phyloP scores from a whole-genome alignment of 345 rosid genomes.

The Odontarrhena argentea region DNA sequence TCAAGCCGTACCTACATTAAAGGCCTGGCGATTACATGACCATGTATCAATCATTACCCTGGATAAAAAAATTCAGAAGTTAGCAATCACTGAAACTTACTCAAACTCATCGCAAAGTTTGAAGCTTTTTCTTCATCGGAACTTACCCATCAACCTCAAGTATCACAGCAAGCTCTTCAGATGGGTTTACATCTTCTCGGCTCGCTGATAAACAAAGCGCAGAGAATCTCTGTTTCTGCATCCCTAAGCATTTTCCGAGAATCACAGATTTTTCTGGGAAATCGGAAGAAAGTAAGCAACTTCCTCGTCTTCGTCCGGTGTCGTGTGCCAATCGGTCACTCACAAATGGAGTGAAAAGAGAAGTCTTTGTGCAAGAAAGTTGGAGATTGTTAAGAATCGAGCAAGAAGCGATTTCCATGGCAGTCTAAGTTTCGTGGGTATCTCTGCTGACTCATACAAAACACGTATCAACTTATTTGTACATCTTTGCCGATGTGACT shows the following conservation, averaged over 20 bases:
- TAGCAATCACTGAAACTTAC: not conserved
- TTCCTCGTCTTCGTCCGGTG: constrained; percentile 20
- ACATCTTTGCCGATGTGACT: not conserved
- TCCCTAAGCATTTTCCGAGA: constrained; percentile 38
- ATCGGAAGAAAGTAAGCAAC: constrained; percentile 34
- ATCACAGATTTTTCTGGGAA: constrained; percentile 35
- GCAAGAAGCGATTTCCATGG: constrained; percentile 51
- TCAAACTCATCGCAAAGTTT: constrained; percentile 1
- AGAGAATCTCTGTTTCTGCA: constrained; percentile 46
- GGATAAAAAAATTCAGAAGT: constrained; percentile 7
- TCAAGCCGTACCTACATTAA: constrained; percentile 68
- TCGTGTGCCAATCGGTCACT: constrained; percentile 17
- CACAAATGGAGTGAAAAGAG: constrained; percentile 28
- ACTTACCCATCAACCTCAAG: constrained; percentile 95
- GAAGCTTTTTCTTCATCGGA: constrained; percentile 17
- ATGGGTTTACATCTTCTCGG: constrained; percentile 42
- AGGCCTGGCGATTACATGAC: constrained; percentile 76
- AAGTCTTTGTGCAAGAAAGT: constrained; percentile 32
- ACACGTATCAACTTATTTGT: not conserved
- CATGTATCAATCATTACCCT: constrained; percentile 92
- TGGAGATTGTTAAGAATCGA: constrained; percentile 46
- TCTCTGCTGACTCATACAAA: constrained; percentile 27
- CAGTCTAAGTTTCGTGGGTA: not conserved
- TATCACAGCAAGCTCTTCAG: constrained; percentile 67
- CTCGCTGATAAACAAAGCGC: constrained; percentile 46